Evolutionary conservation across 2,329 filamentous ascomycete genomes (phyloP).

Genomic region (Ophiostoma sp.): DNA sequence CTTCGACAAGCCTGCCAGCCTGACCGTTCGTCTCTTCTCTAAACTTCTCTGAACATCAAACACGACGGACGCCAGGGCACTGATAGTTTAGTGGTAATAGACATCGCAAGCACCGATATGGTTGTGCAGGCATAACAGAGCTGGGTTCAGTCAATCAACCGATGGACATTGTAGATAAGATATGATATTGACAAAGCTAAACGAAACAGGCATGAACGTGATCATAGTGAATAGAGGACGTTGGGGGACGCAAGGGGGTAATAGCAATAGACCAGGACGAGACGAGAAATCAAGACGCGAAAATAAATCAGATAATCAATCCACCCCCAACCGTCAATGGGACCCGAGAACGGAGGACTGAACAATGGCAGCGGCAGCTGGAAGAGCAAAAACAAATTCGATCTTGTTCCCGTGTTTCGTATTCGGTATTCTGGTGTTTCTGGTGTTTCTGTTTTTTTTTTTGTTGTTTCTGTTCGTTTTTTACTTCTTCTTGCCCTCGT

Average conservation of each 20-base stretch:
- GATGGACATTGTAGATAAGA: too few species aligned
- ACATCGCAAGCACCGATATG: too few species aligned
- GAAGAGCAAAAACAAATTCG: neutral
- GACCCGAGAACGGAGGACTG: neutral
- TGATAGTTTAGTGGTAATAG: too few species aligned
- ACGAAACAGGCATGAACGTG: too few species aligned
- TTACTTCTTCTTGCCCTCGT: conserved; percentile 53
- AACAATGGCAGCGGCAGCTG: too few species aligned
- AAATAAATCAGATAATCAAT: neutral
- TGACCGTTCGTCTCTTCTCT: too few species aligned
- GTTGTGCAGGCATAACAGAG: too few species aligned
- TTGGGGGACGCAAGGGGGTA: neutral
- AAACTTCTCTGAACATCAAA: too few species aligned
- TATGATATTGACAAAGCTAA: too few species aligned
- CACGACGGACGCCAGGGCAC: too few species aligned
- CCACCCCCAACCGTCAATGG: neutral
- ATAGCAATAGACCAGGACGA: conserved; percentile 3
- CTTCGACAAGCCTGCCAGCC: too few species aligned
- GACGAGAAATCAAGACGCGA: neutral
- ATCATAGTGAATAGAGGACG: neutral
- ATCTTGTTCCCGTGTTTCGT: neutral
- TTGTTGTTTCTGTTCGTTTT: neutral
- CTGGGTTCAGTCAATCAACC: too few species aligned
- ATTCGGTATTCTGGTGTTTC: neutral
- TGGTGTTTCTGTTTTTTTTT: neutral